Base-by-base conservation (phyloP, 2,329 filamentous ascomycete species). In the Saccharata proteae region DNA sequence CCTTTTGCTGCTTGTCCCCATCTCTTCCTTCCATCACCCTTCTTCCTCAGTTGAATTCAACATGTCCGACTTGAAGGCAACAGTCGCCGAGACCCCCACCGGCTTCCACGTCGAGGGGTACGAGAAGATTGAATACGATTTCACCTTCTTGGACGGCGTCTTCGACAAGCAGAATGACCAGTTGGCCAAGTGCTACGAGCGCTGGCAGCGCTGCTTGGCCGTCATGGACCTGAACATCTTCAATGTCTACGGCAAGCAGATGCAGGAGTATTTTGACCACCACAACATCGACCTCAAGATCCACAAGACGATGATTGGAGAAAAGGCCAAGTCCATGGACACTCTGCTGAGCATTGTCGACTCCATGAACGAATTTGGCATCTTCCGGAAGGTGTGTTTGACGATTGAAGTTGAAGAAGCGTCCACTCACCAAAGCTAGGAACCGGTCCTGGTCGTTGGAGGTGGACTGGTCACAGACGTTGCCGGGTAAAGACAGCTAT, bases 51-150 rank as follows among this genome's bases (percentile, higher is more conserved):
- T 11, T 12, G n/a, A 9, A 19, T 37, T 45, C 47, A 58, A 41
- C 40, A 80, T 81, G 76, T 81, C 77, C 49, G 74, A 81, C 50
- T 66, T 78, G 49, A 76, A 71, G 46, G 77, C 77, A 36, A 67
- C 66, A 32, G 75, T 81, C 40, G 55, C 62, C 38, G 69, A 77
- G 57, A 80, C 73, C 39, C 56, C 64, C 43, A 61, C 64, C 38
- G 77, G 77, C 21, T 81, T 81, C 56, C 71, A 77, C 41, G 76
- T 81, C 38, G 71, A 74, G 43, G 77, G 77, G 15, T 80, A 79
- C 44, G 77, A 82, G 62, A 81, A 79, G 63, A 80, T 81, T 47
- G 71, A 78, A 47, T 81, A 81, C 49, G 75, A 80, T 55, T 82
- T 82, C 52, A 71, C 73, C 33, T 80, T 82, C 54, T 65, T 81